phyloP scores from a whole-genome alignment of 331 rosid genomes.

The Pyracantha coccinea region DNA sequence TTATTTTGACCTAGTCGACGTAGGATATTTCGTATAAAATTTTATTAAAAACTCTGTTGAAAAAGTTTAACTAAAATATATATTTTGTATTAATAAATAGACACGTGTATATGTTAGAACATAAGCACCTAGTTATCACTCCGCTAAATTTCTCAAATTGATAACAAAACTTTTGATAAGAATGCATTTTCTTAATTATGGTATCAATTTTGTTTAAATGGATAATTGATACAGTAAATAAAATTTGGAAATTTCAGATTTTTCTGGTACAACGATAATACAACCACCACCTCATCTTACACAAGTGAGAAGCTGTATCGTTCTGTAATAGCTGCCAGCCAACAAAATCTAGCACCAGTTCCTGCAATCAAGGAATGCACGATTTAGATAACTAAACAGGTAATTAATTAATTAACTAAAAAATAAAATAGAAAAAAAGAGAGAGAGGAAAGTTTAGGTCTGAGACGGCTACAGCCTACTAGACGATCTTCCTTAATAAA shows the following conservation, averaged over 20 bases:
- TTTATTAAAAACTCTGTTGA: too few relatives aligned
- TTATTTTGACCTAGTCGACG: not conserved
- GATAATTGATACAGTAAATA: not conserved
- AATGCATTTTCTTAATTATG: not conserved
- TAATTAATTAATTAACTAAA: not conserved
- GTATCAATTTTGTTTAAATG: not conserved
- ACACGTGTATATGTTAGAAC: too few relatives aligned
- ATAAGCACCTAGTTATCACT: too few relatives aligned
- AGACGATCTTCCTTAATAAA: constrained; percentile 4
- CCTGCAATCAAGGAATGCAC: not conserved
- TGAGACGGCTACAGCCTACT: not conserved
- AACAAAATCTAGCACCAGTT: not conserved
- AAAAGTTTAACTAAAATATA: too few relatives aligned
- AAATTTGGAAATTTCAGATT: not conserved
- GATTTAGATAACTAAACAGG: not conserved
- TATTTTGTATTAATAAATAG: too few relatives aligned
- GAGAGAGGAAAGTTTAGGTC: not conserved
- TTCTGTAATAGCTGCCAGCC: not conserved
- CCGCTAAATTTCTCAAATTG: too few relatives aligned
- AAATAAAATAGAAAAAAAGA: not conserved
- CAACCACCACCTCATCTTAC: not conserved
- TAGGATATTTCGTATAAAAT: not conserved
- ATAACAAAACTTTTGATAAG: not conserved
- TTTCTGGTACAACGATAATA: not conserved
- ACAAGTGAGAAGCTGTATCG: not conserved